These are phyloP conservation scores for Priceomyces fermenticarens DNA, from an alignment of 805 yeast species.

Conservation along the genomic window DNA sequence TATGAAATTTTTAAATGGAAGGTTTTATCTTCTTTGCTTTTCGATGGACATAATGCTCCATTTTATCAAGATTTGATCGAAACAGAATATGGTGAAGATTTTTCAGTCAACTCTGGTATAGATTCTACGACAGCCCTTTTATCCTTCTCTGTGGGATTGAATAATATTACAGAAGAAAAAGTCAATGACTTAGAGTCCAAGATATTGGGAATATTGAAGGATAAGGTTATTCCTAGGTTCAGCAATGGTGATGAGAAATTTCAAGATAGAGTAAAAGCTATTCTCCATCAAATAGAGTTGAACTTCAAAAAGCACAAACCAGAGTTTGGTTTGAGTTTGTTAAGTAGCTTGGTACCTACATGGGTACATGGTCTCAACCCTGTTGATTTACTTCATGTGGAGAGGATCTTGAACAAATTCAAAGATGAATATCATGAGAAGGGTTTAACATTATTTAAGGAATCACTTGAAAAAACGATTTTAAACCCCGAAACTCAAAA, in stretches of 20 bases:
- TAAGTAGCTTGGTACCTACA: conserved; percentile 73
- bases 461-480: conserved; percentile 53
- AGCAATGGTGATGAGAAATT: conserved; percentile 18
- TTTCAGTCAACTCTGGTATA: conserved; percentile 81
- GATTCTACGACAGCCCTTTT: conserved; percentile 77
- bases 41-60: conserved; percentile 92
- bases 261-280: conserved; percentile 64
- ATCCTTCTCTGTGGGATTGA: conserved; percentile 81
- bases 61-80: conserved; percentile 86
- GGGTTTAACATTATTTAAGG: conserved; percentile 55
- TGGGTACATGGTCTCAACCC: conserved; percentile 87
- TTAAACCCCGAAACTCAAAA: conserved; percentile 44
- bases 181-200: conserved; percentile 47
- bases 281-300: conserved; percentile 84
- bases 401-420: conserved; percentile 56
- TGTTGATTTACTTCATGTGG: conserved; percentile 62
- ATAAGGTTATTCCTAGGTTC: conserved; percentile 34
- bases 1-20: conserved; percentile 73
- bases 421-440: conserved; percentile 52
- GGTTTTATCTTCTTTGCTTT: conserved; percentile 63
- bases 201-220: conserved; percentile 46
- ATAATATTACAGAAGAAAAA: conserved; percentile 56
- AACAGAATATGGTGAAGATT: conserved; percentile 80
- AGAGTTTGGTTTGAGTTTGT: conserved; percentile 78
- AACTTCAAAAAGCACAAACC: conserved; percentile 83